phyloP scores from a whole-genome alignment of 1,284 basidiomycete genomes.

The Leccinum ponderosum region DNA sequence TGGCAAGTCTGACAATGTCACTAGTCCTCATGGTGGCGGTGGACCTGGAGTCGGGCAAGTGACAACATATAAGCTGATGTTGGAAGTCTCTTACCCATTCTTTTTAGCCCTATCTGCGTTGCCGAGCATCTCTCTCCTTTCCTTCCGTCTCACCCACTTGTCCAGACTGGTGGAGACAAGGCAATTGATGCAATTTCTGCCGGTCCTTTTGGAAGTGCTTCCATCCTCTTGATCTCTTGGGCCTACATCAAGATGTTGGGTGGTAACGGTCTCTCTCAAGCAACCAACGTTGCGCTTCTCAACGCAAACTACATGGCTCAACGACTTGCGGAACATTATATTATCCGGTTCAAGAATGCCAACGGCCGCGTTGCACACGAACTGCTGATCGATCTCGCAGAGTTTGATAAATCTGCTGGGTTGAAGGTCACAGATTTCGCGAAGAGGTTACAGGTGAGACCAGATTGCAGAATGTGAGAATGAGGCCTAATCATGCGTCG shows the following conservation, averaged over 20 bases:
- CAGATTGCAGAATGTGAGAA: background rate
- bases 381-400: constrained; percentile 91
- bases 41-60: constrained; percentile 89
- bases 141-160: constrained; percentile 88
- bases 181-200: constrained; percentile 90
- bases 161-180: constrained; percentile 67
- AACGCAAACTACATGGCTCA: constrained; percentile 98
- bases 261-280: constrained; percentile 81
- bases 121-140: constrained; percentile 93
- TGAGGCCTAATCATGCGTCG: background rate
- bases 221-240: constrained; percentile 97
- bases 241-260: constrained; percentile 98
- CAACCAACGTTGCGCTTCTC: constrained; percentile 86
- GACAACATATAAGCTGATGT: background rate
- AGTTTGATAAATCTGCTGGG: constrained; percentile 88
- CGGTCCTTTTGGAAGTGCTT: constrained; percentile 93
- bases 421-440: constrained; percentile 95
- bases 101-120: constrained; percentile 85
- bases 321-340: constrained; percentile 85
- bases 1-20: constrained; percentile 10
- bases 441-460: constrained; percentile 81
- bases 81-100: constrained; percentile 6
- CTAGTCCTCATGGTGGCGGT: constrained; percentile 93
- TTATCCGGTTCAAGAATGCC: constrained; percentile 85
- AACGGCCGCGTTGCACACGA: constrained; percentile 95